Base-by-base conservation (phyloP, 139 green algal genomes). In the Desmodesmus armatus region DNA sequence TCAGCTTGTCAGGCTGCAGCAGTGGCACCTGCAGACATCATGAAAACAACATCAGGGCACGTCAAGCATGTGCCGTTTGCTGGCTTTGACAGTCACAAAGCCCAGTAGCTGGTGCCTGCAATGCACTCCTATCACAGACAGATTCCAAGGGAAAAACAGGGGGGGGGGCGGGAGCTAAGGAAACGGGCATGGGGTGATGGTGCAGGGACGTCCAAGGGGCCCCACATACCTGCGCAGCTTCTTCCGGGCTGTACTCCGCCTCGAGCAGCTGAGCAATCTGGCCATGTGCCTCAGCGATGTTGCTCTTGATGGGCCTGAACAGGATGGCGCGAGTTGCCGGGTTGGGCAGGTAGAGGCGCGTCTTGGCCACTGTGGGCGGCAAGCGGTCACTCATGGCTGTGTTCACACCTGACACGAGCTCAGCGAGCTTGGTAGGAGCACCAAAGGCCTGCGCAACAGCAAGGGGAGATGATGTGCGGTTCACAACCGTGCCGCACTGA, bases 231-330 rank as follows among this genome's bases (percentile, higher is more conserved):
- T 69, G 40, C 13, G 80, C 84, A 1, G 86, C 85, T 77, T 93
- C 90, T 35, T 93, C 90, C 9, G 90, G 43, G 3, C 73, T 53
- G 78, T 93, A 93, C 40, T 93, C 90, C 3, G 82, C 66, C 17
- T 96, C 87, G 44, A 98, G 83, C 27, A 97, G 90, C 25, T 86
- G 73, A 4, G 90, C 89, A 47, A 99, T 91, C 90, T 99, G 97
- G 2, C 83, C 92, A 82, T 99, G 96, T 17, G 97, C 97, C 87
- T 99, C 97, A 1, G 93, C 89, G 41, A 99, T 94, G 84, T 99
- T 99, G 70, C 87, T 94, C 85, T 96, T 96, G 85, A 99, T 96
- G 53, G 97, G 97, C 81, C 91, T 47, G 81, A 98, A 95, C 78
- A 99, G 90, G 60, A 97, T 95, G 55, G 87, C 88, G 41, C 93